phyloP scores from a whole-genome alignment of 805 yeast genomes.

The Hanseniaspora vineae region DNA sequence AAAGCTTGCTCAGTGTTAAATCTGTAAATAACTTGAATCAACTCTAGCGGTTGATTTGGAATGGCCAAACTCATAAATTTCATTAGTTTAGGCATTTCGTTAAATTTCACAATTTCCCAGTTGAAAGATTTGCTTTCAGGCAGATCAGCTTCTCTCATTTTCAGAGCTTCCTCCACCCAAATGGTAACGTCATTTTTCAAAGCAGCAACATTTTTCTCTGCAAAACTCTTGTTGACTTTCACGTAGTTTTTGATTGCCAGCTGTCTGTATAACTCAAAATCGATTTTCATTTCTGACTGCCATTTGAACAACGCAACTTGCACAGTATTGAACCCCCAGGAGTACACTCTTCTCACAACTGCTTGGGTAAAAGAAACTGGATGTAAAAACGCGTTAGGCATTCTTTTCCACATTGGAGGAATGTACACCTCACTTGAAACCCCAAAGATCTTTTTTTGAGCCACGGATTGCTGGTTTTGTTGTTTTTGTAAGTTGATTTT shows the following conservation, averaged over 20 bases:
- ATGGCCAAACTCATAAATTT: constrained; percentile 55
- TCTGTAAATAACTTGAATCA: constrained; percentile 48
- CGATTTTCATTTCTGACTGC: constrained; percentile 56
- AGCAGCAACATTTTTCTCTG: constrained; percentile 37
- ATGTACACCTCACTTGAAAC: constrained; percentile 33
- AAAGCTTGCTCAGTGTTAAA: constrained; percentile 52
- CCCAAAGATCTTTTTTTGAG: constrained; percentile 26
- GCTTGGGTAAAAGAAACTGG: constrained; percentile 35
- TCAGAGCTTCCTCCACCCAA: constrained; percentile 52
- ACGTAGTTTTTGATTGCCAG: constrained; percentile 67
- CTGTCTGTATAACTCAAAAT: constrained; percentile 72
- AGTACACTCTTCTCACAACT: constrained; percentile 45
- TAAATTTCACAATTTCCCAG: constrained; percentile 70
- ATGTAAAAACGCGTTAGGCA: constrained; percentile 29
- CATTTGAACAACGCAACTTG: constrained; percentile 54
- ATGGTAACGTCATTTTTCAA: constrained; percentile 36
- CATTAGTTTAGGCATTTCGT: constrained; percentile 57
- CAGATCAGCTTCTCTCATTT: constrained; percentile 35
- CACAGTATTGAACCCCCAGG: constrained; percentile 56
- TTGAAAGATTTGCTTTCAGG: constrained; percentile 38
- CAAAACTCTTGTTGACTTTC: constrained; percentile 72
- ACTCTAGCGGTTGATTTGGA: constrained; percentile 40
- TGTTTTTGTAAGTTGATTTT: neutral
- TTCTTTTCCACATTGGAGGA: constrained; percentile 34
- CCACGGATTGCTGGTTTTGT: constrained; percentile 18